Percentiles rank a stretch among this genome's conserved stretches.
Evolutionary conservation across 208 protist species (phyloP).

Genomic region (Leishmania martiniquensis): DNA sequence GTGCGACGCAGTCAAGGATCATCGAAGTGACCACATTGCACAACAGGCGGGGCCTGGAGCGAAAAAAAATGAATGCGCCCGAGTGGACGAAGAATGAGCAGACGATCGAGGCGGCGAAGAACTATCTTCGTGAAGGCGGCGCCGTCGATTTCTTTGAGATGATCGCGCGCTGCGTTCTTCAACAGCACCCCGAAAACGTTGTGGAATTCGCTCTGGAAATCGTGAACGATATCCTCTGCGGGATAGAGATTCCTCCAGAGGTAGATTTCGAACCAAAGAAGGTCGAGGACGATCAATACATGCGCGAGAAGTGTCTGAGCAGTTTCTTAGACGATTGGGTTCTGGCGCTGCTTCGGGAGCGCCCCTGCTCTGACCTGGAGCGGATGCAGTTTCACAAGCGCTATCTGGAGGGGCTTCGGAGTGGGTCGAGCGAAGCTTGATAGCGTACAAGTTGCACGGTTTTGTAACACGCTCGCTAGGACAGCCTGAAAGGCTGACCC

Average conservation of each 20-base stretch:
- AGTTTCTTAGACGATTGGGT: slow-evolving; percentile 91
- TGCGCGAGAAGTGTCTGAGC: slow-evolving; percentile 73
- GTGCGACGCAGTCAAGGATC: background rate
- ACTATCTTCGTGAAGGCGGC: slow-evolving; percentile 80
- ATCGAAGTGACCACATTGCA: background rate
- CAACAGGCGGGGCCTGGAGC: background rate
- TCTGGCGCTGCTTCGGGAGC: slow-evolving; percentile 77
- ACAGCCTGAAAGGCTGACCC: background rate
- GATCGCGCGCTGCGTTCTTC: slow-evolving; percentile 77
- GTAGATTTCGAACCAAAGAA: slow-evolving; percentile 65
- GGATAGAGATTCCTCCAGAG: slow-evolving; percentile 49
- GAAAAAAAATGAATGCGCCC: slow-evolving; percentile 40
- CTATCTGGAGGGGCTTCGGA: slow-evolving; percentile 60
- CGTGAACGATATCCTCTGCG: slow-evolving; percentile 67
- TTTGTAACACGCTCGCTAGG: background rate
- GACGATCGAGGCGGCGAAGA: slow-evolving; percentile 86
- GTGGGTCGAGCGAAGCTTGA: background rate
- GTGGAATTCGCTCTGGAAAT: slow-evolving; percentile 57
- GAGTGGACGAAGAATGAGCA: slow-evolving; percentile 86
- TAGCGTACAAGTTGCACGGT: background rate
- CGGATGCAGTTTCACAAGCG: slow-evolving; percentile 84
- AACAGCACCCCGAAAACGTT: slow-evolving; percentile 64
- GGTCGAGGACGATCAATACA: slow-evolving; percentile 77
- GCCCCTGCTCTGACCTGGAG: slow-evolving; percentile 60
- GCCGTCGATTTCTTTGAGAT: slow-evolving; percentile 91